These are phyloP conservation scores for Trichomonascaceae sp. DNA, from an alignment of 1,139 yeast species.

Conservation along the genomic window DNA sequence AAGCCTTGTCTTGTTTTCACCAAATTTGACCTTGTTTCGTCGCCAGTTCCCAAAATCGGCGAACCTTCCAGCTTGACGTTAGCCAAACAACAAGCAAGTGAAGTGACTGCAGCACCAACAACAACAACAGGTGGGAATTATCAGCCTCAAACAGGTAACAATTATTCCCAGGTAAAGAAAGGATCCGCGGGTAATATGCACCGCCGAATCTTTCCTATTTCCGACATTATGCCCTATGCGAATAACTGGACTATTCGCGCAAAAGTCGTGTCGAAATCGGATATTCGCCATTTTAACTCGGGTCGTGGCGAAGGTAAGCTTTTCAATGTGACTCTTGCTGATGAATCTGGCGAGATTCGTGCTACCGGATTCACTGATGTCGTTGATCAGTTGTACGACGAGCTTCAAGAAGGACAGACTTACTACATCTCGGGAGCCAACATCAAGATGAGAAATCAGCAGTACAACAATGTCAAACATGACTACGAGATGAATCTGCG, in stretches of 20 bases:
- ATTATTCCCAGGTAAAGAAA: background rate
- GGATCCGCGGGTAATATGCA: constrained; percentile 3
- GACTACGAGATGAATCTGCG: constrained; percentile 85
- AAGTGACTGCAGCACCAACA: background rate
- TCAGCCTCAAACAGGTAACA: background rate
- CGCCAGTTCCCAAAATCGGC: constrained; percentile 6
- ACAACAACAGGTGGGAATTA: background rate
- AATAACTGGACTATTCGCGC: constrained; percentile 90
- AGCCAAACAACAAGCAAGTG: background rate
- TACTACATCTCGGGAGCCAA: constrained; percentile 80
- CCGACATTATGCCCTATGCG: constrained; percentile 85
- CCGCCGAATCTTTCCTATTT: constrained; percentile 56
- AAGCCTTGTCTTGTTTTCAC: constrained; percentile 6
- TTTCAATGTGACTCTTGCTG: constrained; percentile 81
- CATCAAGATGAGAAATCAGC: constrained; percentile 77
- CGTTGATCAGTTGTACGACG: constrained; percentile 70
- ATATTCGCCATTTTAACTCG: constrained; percentile 82
- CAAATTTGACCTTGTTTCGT: constrained; percentile 4
- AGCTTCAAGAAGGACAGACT: constrained; percentile 82
- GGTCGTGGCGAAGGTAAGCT: constrained; percentile 85
- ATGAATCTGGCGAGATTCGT: constrained; percentile 92
- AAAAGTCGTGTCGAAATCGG: constrained; percentile 82
- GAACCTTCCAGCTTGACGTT: constrained; percentile 2
- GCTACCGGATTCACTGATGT: constrained; percentile 91
- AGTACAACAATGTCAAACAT: constrained; percentile 76